These are phyloP conservation scores for Bruguiera hainesii DNA, from an alignment of 441 rosid species.

Conservation along the genomic window DNA sequence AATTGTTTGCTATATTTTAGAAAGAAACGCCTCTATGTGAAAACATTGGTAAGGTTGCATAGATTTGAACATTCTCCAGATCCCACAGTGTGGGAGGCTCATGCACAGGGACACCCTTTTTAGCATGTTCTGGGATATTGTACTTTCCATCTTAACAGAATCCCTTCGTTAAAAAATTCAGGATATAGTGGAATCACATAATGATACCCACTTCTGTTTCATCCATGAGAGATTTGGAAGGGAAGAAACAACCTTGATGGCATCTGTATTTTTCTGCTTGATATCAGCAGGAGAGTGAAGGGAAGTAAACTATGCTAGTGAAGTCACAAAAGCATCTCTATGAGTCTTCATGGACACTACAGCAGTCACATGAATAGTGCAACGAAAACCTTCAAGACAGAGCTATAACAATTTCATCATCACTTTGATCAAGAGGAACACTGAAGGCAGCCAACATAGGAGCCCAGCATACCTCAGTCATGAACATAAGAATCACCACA, in stretches of 20 bases:
- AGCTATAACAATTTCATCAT: slow-evolving; percentile 69
- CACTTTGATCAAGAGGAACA: slow-evolving; percentile 98
- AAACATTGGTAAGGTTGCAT: too few species aligned
- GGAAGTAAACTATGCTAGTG: slow-evolving; percentile 95
- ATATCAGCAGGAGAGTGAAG: slow-evolving; percentile 98
- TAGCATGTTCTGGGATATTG: too few species aligned
- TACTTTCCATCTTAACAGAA: not conserved
- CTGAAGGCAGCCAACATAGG: slow-evolving; percentile 99
- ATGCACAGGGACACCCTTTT: too few species aligned
- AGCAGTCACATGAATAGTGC: slow-evolving; percentile 94
- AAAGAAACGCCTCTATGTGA: too few species aligned
- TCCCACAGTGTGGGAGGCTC: too few species aligned
- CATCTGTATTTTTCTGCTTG: slow-evolving; percentile 88
- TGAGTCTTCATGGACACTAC: slow-evolving; percentile 99
- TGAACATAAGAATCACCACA: slow-evolving; percentile 89
- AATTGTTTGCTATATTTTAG: too few species aligned
- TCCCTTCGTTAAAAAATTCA: not conserved
- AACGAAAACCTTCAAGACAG: slow-evolving; percentile 94
- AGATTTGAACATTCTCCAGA: too few species aligned
- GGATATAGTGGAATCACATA: not conserved
- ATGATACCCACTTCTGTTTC: not conserved
- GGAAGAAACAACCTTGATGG: slow-evolving; percentile 69
- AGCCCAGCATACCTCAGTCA: slow-evolving; percentile 99
- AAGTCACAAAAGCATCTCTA: slow-evolving; percentile 99
- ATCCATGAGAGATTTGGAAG: slow-evolving; percentile 7